phyloP scores from a whole-genome alignment of 352 stramenopile genomes.

The Pythium guiyangense region DNA sequence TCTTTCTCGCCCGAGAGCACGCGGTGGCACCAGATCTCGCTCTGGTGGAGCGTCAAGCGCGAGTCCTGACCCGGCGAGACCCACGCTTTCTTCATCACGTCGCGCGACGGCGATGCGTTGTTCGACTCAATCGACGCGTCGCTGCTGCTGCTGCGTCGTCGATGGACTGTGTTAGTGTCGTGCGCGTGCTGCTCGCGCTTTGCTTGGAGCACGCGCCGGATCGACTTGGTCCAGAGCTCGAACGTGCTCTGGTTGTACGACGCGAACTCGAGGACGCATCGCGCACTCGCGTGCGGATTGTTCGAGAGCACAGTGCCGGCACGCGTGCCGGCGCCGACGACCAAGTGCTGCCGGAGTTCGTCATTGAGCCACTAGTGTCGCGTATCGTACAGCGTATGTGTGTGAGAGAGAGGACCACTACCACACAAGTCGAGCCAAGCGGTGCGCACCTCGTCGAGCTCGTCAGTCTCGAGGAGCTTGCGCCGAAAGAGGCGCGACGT shows the following conservation, averaged over 20 bases:
- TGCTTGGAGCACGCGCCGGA: conserved; percentile 56
- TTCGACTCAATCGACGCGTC: conserved; percentile 10
- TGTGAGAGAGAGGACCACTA: background rate
- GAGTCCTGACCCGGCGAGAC: conserved; percentile 82
- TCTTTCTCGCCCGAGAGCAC: conserved; percentile 77
- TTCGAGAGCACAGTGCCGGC: conserved; percentile 44
- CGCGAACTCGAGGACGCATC: conserved; percentile 70
- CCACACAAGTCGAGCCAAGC: background rate
- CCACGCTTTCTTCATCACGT: conserved; percentile 26
- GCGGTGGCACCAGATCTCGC: conserved; percentile 82
- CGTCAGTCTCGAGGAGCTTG: conserved; percentile 70
- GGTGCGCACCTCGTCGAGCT: conserved; percentile 61
- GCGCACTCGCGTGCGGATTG: conserved; percentile 53
- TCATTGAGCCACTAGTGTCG: conserved; percentile 59
- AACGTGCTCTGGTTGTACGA: conserved; percentile 82
- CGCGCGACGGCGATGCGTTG: conserved; percentile 10
- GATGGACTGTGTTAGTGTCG: conserved; percentile 13
- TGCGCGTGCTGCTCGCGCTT: conserved; percentile 40
- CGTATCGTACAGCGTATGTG: background rate
- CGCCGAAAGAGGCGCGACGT: conserved; percentile 56
- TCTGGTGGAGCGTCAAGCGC: conserved; percentile 77
- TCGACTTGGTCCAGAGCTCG: conserved; percentile 82
- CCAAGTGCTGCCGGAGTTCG: conserved; percentile 53
- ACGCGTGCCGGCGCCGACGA: conserved; percentile 35
- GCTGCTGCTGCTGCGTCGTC: background rate